Evolutionary conservation across 768 basidiomycete genomes (phyloP), one percentile per base, ranked within the genome.

Genomic region (Candolleomyces efflorescens): DNA sequence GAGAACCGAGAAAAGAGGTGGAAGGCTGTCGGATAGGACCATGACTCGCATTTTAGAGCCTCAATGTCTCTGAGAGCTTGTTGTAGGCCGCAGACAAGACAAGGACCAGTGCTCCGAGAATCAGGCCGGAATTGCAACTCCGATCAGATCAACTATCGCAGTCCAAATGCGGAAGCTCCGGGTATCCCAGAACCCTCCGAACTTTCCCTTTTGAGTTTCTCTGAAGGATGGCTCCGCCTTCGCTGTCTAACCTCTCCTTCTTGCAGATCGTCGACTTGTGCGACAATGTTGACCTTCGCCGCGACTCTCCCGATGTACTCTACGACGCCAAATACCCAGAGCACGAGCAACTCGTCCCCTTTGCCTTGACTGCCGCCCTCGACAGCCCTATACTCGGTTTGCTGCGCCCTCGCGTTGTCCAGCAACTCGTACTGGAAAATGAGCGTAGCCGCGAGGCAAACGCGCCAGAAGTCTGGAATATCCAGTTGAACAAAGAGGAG

Each of bases 251-350:
- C 57, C 63, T 75, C 17, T 77, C 80, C 18, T 85, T 86, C 63
- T 78, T 93, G 23, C 79, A 87, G 23, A 67, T 94, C 57, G 71
- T 94, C 59, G 74, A 84, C 52, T 67, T 72, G 43, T 92, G 89
- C 77, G 84, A 94, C 70, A 94, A 94, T 69, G 84, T 83, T 55
- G 77, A 74, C 38, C 59, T 78, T 65, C 70, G 61, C 57, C 66
- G 59, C 55, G 65, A 57, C 58, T 70, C 53, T 26, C 51, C 53
- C n/a, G 51, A 59, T 38, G 26, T 59, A 26, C 45, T 59, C 32
- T 59, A 59, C 53, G 58, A 59, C 45, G 51, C 64, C 64, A 59
- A 53, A 54, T 51, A 32, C 24, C 41, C 27, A 51, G 62, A 46
- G 59, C 66, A n/a, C 38, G 44, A 23, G 49, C 63, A 49, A 41